These are phyloP conservation scores for Cymbidium sinense DNA, from an alignment of 106 monocot species.

Conservation along the genomic window DNA sequence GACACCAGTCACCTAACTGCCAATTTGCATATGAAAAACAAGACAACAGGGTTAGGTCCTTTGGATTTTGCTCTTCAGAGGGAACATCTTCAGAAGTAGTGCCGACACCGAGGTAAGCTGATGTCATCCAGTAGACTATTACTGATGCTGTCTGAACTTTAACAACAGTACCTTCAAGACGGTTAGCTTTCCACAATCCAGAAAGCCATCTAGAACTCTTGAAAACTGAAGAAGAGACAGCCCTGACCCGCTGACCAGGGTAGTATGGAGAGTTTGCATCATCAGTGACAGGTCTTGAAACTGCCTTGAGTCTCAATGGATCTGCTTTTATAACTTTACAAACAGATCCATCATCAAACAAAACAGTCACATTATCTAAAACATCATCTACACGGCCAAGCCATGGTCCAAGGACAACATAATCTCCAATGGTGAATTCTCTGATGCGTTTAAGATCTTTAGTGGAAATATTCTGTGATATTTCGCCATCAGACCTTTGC, in stretches of 20 bases:
- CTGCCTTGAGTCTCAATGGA: conserved; percentile 57
- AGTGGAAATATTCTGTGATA: conserved; percentile 52
- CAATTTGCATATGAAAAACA: conserved; percentile 85
- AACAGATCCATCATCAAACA: conserved; percentile 90
- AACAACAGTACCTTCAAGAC: conserved; percentile 82
- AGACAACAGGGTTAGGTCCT: conserved; percentile 74
- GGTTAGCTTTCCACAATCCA: conserved; percentile 81
- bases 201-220: conserved; percentile 72
- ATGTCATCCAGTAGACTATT: conserved; percentile 85
- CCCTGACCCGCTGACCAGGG: conserved; percentile 89
- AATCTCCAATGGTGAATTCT: conserved; percentile 76
- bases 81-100: conserved; percentile 41
- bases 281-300: conserved; percentile 42
- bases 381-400: conserved; percentile 92
- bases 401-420: conserved; percentile 79
- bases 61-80: conserved; percentile 77
- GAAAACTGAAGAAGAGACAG: conserved; percentile 78
- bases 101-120: conserved; percentile 47
- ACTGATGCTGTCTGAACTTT: conserved; percentile 82
- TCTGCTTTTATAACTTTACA: conserved; percentile 94
- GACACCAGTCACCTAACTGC: conserved; percentile 95
- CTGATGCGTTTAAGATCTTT: conserved; percentile 63
- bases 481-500: conserved; percentile 33
- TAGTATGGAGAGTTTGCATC: conserved; percentile 78
- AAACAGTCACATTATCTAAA: conserved; percentile 86